phyloP scores from a whole-genome alignment of 495 filamentous ascomycete genomes.

The Bathelium albidoporum region DNA sequence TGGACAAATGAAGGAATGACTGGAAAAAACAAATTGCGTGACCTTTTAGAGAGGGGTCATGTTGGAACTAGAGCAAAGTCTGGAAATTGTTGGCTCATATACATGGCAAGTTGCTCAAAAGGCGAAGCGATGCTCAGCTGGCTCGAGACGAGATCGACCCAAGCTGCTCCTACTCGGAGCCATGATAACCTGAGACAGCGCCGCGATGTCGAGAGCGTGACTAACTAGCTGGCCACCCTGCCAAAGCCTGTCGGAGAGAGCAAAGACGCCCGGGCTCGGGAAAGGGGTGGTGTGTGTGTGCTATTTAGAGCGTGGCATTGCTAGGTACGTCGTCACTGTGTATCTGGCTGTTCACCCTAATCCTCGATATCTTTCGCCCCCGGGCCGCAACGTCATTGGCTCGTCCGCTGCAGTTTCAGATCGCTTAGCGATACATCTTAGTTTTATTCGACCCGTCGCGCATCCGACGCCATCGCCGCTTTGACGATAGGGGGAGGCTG shows the following conservation, averaged over 20 bases:
- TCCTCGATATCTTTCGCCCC: neutral
- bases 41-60: neutral
- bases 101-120: neutral
- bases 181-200: neutral
- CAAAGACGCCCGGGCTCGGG: neutral
- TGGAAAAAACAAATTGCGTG: neutral
- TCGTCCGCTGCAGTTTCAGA: neutral
- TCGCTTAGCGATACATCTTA: neutral
- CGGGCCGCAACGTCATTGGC: neutral
- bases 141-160: neutral
- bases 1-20: neutral
- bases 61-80: neutral
- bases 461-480: neutral
- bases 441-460: neutral
- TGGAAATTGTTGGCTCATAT: neutral
- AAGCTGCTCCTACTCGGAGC: conserved; percentile 5
- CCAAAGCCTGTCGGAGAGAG: neutral
- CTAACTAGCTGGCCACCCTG: conserved; percentile 1
- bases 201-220: neutral
- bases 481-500: conserved; percentile 4
- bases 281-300: neutral
- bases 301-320: conserved; percentile 4
- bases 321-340: neutral
- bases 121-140: conserved; percentile 1
- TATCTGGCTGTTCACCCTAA: neutral